Base-by-base conservation (phyloP, 495 filamentous ascomycete species). In the Aspergillus taichungensis region DNA sequence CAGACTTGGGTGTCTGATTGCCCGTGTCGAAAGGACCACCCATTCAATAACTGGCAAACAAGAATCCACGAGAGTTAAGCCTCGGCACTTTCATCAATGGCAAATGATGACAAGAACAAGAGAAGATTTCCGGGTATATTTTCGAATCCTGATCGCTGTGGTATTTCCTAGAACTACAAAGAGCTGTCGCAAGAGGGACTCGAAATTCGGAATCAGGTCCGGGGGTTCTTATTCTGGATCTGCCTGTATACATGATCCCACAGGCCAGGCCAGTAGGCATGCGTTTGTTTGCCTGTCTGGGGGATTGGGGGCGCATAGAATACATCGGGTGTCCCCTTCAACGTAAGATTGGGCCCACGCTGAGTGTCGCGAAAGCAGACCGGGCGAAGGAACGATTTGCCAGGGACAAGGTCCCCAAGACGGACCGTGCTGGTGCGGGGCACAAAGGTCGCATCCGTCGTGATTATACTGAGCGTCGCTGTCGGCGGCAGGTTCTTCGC, bases 391-490 rank as follows among this genome's bases (percentile, higher is more conserved):
- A 42, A 1, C 9, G 60, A 40, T 14, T 62, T 63, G 28, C 63
- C 54, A 2, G 62, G 45, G 7, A 64, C 53, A 0, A 74, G 53
- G 40, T 72, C 67, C 6, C 60, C 64, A 12, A 72, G n/a, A 28
- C 60, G 58, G 10, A 71, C 68, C 5, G 59, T 54, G 1, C 64
- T 68, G 13, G 57, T 57, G 2, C 67, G 61, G 1, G 68, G 68
- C 28, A 69, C 66, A 0, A 67, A 62, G 3, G 67, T 70, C 37
- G 83, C 67, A 18, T 78, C 80, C 70, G 89, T 81, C 10, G 83
- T 90, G 12, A 76, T 83, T 34, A 94, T 63, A 28, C 83, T 79
- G 2, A 95, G 54, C 24, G 68, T 70, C 1, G 84, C 80, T 7
- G 72, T 71, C 0, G 79, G 71, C 3, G 87, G 82, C 0, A 87